Evolutionary conservation across 805 yeast species (phyloP).

Genomic region (Metschnikowia shivogae): DNA sequence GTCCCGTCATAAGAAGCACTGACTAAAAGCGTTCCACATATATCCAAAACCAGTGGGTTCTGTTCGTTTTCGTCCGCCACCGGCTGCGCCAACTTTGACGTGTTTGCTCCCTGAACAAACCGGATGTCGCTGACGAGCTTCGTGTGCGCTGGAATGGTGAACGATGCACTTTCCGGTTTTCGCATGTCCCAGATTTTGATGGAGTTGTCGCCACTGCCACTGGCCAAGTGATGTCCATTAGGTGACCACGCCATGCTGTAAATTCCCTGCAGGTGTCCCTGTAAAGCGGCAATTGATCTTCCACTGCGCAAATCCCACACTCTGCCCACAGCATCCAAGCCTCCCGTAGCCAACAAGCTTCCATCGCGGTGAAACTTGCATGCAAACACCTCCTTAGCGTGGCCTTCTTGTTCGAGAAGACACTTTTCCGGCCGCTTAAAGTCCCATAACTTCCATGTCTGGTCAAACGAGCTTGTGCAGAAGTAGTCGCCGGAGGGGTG

Average conservation of each 20-base stretch:
- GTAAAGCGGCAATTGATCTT: constrained; percentile 49
- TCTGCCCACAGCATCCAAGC: constrained; percentile 66
- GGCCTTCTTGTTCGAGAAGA: constrained; percentile 79
- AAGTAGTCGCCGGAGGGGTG: constrained; percentile 61
- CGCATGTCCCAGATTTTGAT: constrained; percentile 87
- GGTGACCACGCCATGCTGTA: constrained; percentile 70
- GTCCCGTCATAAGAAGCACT: constrained; percentile 71
- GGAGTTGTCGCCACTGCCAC: constrained; percentile 80
- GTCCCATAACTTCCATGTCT: constrained; percentile 91
- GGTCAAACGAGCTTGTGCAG: constrained; percentile 75
- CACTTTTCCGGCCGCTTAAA: constrained; percentile 35
- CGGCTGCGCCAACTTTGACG: constrained; percentile 13
- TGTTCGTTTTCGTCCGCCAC: constrained; percentile 29
- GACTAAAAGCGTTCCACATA: constrained; percentile 46
- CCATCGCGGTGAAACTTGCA: constrained; percentile 74
- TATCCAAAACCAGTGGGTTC: constrained; percentile 26
- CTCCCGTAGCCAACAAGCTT: constrained; percentile 68
- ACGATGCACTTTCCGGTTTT: constrained; percentile 27
- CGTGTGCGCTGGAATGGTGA: constrained; percentile 68
- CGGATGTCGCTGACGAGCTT: constrained; percentile 64
- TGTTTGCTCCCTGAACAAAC: constrained; percentile 35
- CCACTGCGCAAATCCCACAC: constrained; percentile 91
- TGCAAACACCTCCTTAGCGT: constrained; percentile 64
- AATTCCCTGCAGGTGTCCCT: constrained; percentile 70
- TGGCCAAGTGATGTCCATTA: constrained; percentile 71